These are phyloP conservation scores for Oryza meridionalis DNA, from an alignment of 176 grass and related monocot genomes.

Conservation along the genomic window DNA sequence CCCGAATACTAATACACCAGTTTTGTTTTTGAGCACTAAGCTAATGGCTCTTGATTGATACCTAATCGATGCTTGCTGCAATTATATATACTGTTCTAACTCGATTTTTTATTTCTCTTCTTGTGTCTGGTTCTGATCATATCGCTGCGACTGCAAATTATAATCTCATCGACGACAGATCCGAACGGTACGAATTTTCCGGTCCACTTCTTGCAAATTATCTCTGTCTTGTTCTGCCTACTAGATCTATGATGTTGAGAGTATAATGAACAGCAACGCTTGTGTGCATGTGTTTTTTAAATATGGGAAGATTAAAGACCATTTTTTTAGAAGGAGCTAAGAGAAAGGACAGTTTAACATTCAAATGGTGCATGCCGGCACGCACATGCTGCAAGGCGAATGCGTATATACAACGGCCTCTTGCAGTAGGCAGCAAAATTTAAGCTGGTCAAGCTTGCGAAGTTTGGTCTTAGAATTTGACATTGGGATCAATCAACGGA, in stretches of 20 bases:
- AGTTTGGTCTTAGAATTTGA: neutral
- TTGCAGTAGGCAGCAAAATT: neutral
- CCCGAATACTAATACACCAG: constrained; percentile 18
- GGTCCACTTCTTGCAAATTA: constrained; percentile 15
- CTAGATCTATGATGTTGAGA: constrained; percentile 4
- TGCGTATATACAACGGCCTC: neutral
- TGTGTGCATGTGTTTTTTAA: neutral
- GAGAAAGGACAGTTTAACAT: neutral
- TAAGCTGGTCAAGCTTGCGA: neutral
- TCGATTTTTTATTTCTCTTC: constrained; percentile 9
- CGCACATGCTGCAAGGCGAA: constrained; percentile 9
- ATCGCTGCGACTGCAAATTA: constrained; percentile 20
- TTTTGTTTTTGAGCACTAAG: constrained; percentile 1
- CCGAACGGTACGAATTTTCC: constrained; percentile 60
- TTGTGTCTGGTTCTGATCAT: constrained; percentile 34
- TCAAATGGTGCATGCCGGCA: neutral
- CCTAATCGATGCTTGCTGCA: constrained; percentile 13
- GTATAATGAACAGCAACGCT: neutral
- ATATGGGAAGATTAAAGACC: neutral
- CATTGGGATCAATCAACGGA: constrained; percentile 9
- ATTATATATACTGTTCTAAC: constrained; percentile 22
- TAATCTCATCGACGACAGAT: constrained; percentile 37
- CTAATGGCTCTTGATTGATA: neutral
- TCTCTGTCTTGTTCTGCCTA: constrained; percentile 13
- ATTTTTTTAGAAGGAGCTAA: neutral